A percentile compares a stretch with the other conserved stretches of the same genome.
These are phyloP conservation scores for Naganishia sp. DNA, from an alignment of 1,284 basidiomycete genomes.

Conservation along the genomic window DNA sequence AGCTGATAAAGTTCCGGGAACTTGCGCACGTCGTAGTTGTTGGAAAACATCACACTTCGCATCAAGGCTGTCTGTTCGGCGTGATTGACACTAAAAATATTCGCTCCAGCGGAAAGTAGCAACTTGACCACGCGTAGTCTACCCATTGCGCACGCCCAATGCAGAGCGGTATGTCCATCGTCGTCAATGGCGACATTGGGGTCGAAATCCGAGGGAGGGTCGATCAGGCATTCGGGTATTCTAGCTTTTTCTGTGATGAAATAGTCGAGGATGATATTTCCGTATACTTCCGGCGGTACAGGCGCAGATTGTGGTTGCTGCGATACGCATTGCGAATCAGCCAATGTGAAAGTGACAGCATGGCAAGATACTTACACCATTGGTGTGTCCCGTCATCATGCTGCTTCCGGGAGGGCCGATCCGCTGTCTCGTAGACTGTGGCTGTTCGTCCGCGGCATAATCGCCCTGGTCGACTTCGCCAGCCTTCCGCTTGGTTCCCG, in stretches of 20 bases:
- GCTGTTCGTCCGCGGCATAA: neutral
- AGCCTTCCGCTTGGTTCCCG: constrained; percentile 23
- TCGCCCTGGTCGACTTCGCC: constrained; percentile 16
- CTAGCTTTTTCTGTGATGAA: constrained; percentile 98
- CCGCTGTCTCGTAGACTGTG: constrained; percentile 9
- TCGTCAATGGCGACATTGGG: constrained; percentile 97
- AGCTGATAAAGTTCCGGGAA: constrained; percentile 98
- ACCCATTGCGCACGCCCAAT: constrained; percentile 99
- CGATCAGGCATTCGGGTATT: constrained; percentile 83
- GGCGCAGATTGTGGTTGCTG: constrained; percentile 16
- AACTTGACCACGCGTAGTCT: constrained; percentile 95
- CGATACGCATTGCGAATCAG: neutral
- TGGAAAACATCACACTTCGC: constrained; percentile 99
- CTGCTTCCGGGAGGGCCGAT: neutral
- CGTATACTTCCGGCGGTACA: constrained; percentile 63
- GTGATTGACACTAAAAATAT: constrained; percentile 96
- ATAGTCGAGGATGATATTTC: constrained; percentile 96
- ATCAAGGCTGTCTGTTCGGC: constrained; percentile 96
- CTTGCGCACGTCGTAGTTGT: constrained; percentile 99
- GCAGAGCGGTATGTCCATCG: constrained; percentile 94
- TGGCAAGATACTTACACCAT: neutral
- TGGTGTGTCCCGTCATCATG: neutral
- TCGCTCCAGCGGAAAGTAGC: constrained; percentile 88
- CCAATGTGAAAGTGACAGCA: neutral
- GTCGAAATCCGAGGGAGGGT: constrained; percentile 89